A percentile compares a stretch with the other conserved stretches of the same genome.
Conservation (phyloP, 1,284 basidiomycete genomes). For the Ceraceosorus bombacis region DNA sequence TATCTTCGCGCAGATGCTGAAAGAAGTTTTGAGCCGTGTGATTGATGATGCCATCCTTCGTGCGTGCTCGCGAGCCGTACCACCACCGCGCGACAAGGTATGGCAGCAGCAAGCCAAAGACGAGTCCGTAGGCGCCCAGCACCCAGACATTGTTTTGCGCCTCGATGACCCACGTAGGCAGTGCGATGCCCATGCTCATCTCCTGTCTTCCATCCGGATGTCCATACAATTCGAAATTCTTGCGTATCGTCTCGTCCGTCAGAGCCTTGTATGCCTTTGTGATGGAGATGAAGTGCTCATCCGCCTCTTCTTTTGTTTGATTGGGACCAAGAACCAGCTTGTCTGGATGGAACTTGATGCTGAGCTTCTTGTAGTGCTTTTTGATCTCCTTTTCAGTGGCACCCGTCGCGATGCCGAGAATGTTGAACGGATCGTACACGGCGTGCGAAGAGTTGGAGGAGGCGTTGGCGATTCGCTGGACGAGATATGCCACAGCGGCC, state of each 20-base stretch:
- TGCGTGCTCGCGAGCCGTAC: slow-evolving; percentile 84
- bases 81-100: slow-evolving; percentile 83
- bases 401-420: slow-evolving; percentile 75
- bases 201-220: slow-evolving; percentile 96
- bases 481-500: slow-evolving; percentile 64
- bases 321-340: slow-evolving; percentile 76
- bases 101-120: slow-evolving; percentile 81
- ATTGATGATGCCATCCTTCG: slow-evolving; percentile 84
- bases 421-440: slow-evolving; percentile 84
- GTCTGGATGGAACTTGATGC: slow-evolving; percentile 67
- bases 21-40: slow-evolving; percentile 82
- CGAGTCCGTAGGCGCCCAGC: slow-evolving; percentile 73
- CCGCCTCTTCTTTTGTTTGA: slow-evolving; percentile 81
- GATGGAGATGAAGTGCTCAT: slow-evolving; percentile 79
- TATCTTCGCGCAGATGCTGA: slow-evolving; percentile 73
- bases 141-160: slow-evolving; percentile 86
- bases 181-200: slow-evolving; percentile 87
- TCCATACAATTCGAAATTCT: slow-evolving; percentile 84
- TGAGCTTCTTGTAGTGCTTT: slow-evolving; percentile 86
- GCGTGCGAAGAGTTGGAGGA: slow-evolving; percentile 49
- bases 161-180: slow-evolving; percentile 90
- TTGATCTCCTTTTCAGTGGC: slow-evolving; percentile 87
- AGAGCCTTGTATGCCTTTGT: slow-evolving; percentile 98
- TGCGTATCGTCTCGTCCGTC: slow-evolving; percentile 85
- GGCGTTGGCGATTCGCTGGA: slow-evolving; percentile 59